Evolutionary conservation across 495 filamentous ascomycete genomes (phyloP), one percentile per base, ranked within the genome.

Genomic region (Penicillium lividum): DNA sequence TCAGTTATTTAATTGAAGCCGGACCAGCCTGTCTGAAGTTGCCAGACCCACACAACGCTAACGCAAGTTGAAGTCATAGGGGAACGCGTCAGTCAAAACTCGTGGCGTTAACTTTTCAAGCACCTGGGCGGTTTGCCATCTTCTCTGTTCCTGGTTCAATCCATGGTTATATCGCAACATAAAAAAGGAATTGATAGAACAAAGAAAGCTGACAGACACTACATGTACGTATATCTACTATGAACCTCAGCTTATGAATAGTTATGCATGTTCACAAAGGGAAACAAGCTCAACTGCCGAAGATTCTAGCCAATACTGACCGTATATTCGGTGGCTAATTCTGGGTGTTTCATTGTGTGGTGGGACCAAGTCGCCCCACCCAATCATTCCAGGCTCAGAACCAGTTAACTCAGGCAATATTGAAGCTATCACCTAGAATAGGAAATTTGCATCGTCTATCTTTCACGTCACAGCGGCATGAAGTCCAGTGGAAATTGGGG

Each of bases 31-130:
- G 40, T 52, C 56, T 59, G 45, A 46, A 34, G 57, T 45, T 22
- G 40, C 50, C 13, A 31, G 62, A 65, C 65, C 65, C 65, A 68
- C 65, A 62, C 65, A 62, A 55, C 53, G 59, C 65, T 68, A 65
- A 63, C 53, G 63, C 50, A 47, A 50, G 51, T 62, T 66, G 60
- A 64, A 58, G 60, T 68, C 63, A 66, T 68, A 30, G 46, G 55
- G 46, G 36, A 40, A 29, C 28, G 38, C 43, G 48, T 60, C 60
- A 57, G 59, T 63, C 53, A 57, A 45, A 50, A 30, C 42, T 34
- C 13, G 47, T 29, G 60, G 7, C 22, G 48, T 9, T 31, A 33
- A 7, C 31, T 33, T 33, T 33, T 10, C 31, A 22, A 2, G 22
- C 9, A 7, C 9, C 0, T 33, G 7, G 31, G 31, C 9, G 9